These are phyloP conservation scores for Heterobasidion irregulare DNA, from an alignment of 1,284 basidiomycete genomes.

Conservation along the genomic window DNA sequence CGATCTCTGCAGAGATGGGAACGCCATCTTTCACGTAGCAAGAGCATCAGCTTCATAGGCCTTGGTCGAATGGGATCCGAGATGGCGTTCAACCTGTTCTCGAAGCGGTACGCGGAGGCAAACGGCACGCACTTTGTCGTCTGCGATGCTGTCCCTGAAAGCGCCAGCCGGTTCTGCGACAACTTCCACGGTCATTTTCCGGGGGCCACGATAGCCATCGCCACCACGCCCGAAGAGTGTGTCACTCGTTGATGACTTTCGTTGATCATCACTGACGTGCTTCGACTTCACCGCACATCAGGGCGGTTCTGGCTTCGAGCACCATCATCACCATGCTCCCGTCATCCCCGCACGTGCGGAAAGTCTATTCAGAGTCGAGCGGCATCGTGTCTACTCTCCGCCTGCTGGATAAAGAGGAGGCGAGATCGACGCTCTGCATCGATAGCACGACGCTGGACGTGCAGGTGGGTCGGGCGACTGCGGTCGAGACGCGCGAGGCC, in stretches of 20 bases:
- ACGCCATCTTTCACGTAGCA: constrained; percentile 24
- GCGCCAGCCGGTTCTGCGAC: constrained; percentile 45
- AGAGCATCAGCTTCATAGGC: constrained; percentile 69
- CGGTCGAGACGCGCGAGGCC: constrained; percentile 38
- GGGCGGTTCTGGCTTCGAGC: constrained; percentile 53
- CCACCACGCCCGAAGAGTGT: constrained; percentile 59
- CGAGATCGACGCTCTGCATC: constrained; percentile 57
- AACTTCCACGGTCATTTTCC: constrained; percentile 51
- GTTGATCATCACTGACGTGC: no score
- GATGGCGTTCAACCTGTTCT: constrained; percentile 81
- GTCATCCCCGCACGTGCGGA: constrained; percentile 73
- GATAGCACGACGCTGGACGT: constrained; percentile 88
- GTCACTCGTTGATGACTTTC: constrained; percentile 19
- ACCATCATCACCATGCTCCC: constrained; percentile 84
- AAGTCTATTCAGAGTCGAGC: constrained; percentile 53
- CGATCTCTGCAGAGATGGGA: constrained; percentile 1
- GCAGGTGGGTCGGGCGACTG: constrained; percentile 58
- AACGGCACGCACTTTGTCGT: constrained; percentile 55
- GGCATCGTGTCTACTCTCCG: constrained; percentile 56
- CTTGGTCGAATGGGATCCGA: constrained; percentile 78
- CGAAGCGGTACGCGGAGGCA: constrained; percentile 45
- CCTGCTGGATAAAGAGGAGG: constrained; percentile 30
- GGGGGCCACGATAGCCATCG: constrained; percentile 46
- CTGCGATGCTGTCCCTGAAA: constrained; percentile 67
- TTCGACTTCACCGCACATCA: constrained; percentile 17